These are phyloP conservation scores for Nakaseomyces nivariensis DNA, from an alignment of 1,139 yeast genomes.

Conservation along the genomic window DNA sequence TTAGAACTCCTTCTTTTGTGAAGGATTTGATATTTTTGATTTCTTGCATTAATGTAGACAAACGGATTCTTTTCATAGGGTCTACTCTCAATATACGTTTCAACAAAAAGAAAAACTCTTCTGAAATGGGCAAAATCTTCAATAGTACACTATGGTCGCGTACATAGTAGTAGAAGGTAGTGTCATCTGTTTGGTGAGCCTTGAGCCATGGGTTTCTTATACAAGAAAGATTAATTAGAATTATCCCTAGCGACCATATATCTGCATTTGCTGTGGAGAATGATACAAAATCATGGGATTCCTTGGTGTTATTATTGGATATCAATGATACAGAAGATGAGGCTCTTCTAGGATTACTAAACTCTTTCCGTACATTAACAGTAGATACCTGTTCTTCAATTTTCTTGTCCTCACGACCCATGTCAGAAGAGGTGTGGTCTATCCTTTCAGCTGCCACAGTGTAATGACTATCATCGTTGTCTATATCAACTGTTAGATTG, in stretches of 20 bases:
- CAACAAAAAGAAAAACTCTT: conserved; percentile 50
- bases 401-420: neutral
- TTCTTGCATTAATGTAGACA: conserved; percentile 35
- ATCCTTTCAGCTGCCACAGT: neutral
- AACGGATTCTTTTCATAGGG: conserved; percentile 55
- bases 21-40: conserved; percentile 2
- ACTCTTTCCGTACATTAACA: neutral
- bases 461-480: neutral
- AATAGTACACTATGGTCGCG: conserved; percentile 44
- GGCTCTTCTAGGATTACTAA: neutral
- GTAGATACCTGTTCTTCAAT: neutral
- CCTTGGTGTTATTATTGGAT: neutral
- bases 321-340: neutral
- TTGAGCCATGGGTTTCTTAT: conserved; percentile 92
- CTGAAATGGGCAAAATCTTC: conserved; percentile 37
- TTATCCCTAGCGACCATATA: conserved; percentile 81
- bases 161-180: conserved; percentile 44
- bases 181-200: conserved; percentile 54
- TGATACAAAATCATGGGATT: conserved; percentile 31
- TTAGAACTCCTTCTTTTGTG: conserved; percentile 1
- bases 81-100: conserved; percentile 47
- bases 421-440: neutral
- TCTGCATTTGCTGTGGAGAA: conserved; percentile 57
- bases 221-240: conserved; percentile 69
- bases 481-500: conserved; percentile 7